A percentile compares a stretch with the other conserved stretches of the same genome.
Evolutionary conservation across 371 early-diverging fungal species (phyloP).

Genomic region (Batrachochytrium dendrobatidis): DNA sequence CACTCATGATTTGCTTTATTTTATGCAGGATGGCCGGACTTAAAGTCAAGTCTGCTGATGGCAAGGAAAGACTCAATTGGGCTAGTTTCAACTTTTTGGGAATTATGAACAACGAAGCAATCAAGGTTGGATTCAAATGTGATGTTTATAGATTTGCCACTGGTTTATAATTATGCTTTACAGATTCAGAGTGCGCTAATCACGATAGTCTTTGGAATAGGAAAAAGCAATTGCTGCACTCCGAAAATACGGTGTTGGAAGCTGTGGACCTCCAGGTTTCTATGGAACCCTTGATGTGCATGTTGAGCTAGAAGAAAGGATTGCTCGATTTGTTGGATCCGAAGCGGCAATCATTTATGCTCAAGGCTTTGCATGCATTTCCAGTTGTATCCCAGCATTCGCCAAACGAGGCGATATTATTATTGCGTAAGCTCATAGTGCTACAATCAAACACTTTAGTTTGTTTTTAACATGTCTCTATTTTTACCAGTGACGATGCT

Average conservation of each 20-base stretch:
- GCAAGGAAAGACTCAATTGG: slow-evolving; percentile 61
- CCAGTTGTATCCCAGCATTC: slow-evolving; percentile 96
- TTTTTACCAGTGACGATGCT: slow-evolving; percentile 65
- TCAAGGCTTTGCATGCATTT: slow-evolving; percentile 92
- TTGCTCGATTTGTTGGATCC: slow-evolving; percentile 84
- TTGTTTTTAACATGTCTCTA: neutral
- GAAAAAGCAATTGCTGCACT: slow-evolving; percentile 83
- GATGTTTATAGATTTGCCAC: neutral
- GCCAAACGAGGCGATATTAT: slow-evolving; percentile 95
- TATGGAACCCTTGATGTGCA: slow-evolving; percentile 99
- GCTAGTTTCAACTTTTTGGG: slow-evolving; percentile 86
- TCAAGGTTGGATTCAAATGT: slow-evolving; percentile 47
- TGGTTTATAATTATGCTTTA: neutral
- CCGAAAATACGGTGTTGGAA: slow-evolving; percentile 96
- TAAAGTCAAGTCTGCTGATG: slow-evolving; percentile 35
- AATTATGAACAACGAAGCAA: slow-evolving; percentile 60
- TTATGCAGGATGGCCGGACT: slow-evolving; percentile 29
- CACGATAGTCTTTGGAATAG: slow-evolving; percentile 18
- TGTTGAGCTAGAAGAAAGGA: slow-evolving; percentile 85
- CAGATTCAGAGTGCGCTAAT: neutral
- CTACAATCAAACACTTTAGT: neutral
- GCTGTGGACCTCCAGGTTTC: slow-evolving; percentile 99
- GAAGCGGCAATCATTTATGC: slow-evolving; percentile 96
- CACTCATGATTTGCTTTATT: no score
- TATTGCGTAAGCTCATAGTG: slow-evolving; percentile 54